Percentiles rank a stretch among this genome's conserved stretches.
Evolutionary conservation across 306 rosid genomes (phyloP).

Genomic region (Rosa multiflora): DNA sequence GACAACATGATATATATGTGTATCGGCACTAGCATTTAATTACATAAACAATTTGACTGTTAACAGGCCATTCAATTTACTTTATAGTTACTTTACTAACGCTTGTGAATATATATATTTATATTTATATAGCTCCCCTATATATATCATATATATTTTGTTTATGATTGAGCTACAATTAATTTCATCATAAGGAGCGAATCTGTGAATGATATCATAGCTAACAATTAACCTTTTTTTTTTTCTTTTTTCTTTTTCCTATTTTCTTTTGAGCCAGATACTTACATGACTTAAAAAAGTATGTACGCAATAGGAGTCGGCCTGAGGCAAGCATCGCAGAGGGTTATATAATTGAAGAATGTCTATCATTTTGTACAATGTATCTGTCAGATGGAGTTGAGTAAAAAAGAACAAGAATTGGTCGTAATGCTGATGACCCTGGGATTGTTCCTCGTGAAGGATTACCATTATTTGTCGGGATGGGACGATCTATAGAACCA

Average conservation of each 20-base stretch:
- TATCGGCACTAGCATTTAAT: no score
- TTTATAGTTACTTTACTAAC: no score
- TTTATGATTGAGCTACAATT: no score
- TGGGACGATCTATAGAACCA: neutral
- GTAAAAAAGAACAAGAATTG: neutral
- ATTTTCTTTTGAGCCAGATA: neutral
- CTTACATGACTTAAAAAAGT: neutral
- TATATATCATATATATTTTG: no score
- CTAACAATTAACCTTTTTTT: no score
- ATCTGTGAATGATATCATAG: no score
- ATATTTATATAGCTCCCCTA: no score
- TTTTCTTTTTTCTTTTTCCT: neutral
- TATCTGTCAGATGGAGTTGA: neutral
- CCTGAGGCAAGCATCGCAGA: neutral
- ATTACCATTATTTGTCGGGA: neutral
- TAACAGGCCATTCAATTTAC: no score
- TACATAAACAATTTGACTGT: no score
- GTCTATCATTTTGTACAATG: neutral
- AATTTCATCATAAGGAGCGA: no score
- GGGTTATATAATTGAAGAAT: neutral
- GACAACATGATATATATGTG: no score
- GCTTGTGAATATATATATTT: no score
- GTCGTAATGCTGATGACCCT: neutral
- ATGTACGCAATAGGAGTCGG: neutral
- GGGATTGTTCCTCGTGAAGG: neutral